Evolutionary conservation across 2,329 filamentous ascomycete species (phyloP), one percentile per base, ranked within the genome.

Genomic region (Exophiala lecanii-corni): DNA sequence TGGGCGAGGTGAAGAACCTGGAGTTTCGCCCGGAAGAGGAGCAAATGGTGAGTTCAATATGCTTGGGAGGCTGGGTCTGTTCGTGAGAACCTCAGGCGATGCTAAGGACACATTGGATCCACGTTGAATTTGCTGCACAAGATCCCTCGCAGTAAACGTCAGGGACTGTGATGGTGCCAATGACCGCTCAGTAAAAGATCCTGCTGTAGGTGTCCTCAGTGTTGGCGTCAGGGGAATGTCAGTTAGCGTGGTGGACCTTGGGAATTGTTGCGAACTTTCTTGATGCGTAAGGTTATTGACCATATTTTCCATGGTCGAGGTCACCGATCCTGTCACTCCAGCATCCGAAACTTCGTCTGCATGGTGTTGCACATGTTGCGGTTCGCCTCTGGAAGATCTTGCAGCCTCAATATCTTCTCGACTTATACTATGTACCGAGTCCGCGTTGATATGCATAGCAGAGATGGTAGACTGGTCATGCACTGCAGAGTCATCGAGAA

Each of bases 271-370:
- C 31, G 65, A 61, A 18, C 67, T 65, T 36, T 69, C 64, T 15
- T 58, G 58, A 32, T 63, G 64, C 38, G 80, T 66, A 19, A 81
- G 62, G 45, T 74, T 67, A 51, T 80, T 74, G 10, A 81, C 76
- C 76, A 80, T 79, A 7, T 68, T 69, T 48, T 69, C 69, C 64
- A 78, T 73, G 17, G 71, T 70, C n/a, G 63, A 45, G n/a, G 31
- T 38, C 36, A 43, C 42, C 7, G 42, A 43, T 5, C 67, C 64
- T 4, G 72, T 64, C 46, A 69, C 61, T 1, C 66, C 67, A 19
- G 60, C 39, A 39, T 51, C 51, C 7, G 54, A 46, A 13, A 48
- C 46, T 9, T 33, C 37, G 12, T 46, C 45, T 9, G 45, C 44
- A 2, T 42, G 38, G 28, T 34, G 41, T 3, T 48, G 15, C 17